Conservation (phyloP, 2,329 filamentous ascomycete species). For the Paecilomyces sp. region DNA sequence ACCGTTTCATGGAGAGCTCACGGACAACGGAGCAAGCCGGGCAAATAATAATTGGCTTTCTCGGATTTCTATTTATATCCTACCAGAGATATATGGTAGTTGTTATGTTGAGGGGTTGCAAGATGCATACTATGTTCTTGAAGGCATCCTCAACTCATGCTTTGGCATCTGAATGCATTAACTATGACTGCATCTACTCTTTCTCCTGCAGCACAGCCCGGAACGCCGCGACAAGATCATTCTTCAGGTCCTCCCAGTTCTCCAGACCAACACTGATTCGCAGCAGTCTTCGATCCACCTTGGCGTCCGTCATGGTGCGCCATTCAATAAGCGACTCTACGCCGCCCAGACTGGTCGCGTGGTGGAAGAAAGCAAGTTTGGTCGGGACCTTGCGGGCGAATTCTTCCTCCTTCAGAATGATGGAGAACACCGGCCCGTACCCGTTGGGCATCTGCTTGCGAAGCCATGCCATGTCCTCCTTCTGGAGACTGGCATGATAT, state of each 20-base stretch:
- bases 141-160: too few relatives aligned
- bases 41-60: too few relatives aligned
- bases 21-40: too few relatives aligned
- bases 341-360: constrained; percentile 88
- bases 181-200: constrained; percentile 1
- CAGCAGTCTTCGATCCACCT: constrained; percentile 64
- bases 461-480: constrained; percentile 63
- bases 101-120: too few relatives aligned
- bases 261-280: constrained; percentile 84
- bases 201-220: constrained; percentile 42
- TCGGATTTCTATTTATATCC: too few relatives aligned
- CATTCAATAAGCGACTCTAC: constrained; percentile 97
- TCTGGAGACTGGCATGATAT: constrained; percentile 74
- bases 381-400: constrained; percentile 66
- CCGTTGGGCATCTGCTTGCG: constrained; percentile 83
- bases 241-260: constrained; percentile 72
- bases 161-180: background rate
- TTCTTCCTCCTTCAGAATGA: constrained; percentile 56
- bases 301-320: constrained; percentile 77
- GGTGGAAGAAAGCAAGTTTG: constrained; percentile 76
- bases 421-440: constrained; percentile 79
- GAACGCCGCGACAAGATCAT: constrained; percentile 65
- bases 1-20: background rate
- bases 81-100: too few relatives aligned
- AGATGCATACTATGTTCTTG: too few relatives aligned